A percentile compares a stretch with the other conserved stretches of the same genome.
Evolutionary conservation across 768 basidiomycete species (phyloP).

Genomic region (Porpolomopsis calyptriformis): DNA sequence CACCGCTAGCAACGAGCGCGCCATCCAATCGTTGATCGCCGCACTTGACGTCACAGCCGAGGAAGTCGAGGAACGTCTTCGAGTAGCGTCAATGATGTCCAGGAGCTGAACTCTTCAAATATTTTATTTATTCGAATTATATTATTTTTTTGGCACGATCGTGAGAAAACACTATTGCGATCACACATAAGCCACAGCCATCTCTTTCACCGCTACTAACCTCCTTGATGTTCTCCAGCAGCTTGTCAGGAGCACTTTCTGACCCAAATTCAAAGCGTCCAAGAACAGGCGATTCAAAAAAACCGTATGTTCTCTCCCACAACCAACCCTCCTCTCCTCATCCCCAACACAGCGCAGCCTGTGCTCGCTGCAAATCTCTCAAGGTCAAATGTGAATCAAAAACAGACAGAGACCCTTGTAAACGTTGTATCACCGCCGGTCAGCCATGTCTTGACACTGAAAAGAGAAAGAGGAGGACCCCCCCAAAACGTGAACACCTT

Average conservation of each 20-base stretch:
- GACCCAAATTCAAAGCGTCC: no score
- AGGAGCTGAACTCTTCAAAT: no score
- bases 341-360: constrained; percentile 29
- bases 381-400: constrained; percentile 69
- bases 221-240: no score
- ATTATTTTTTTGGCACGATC: no score
- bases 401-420: constrained; percentile 63
- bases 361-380: constrained; percentile 55
- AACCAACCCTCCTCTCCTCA: constrained; percentile 1
- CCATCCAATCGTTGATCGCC: constrained; percentile 55
- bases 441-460: constrained; percentile 76
- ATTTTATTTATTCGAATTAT: no score
- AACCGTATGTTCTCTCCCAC: constrained; percentile 23
- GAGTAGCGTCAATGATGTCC: constrained; percentile 50
- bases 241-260: no score
- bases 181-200: no score
- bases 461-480: constrained; percentile 68
- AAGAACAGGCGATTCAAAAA: no score
- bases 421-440: constrained; percentile 57
- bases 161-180: no score
- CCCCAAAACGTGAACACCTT: constrained; percentile 76
- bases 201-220: no score
- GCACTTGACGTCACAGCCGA: constrained; percentile 45
- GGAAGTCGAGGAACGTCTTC: constrained; percentile 38
- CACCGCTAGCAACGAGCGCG: constrained; percentile 33